Evolutionary conservation across 495 filamentous ascomycete species (phyloP), one percentile per base, ranked within the genome.

Genomic region (Neurospora hispaniola): DNA sequence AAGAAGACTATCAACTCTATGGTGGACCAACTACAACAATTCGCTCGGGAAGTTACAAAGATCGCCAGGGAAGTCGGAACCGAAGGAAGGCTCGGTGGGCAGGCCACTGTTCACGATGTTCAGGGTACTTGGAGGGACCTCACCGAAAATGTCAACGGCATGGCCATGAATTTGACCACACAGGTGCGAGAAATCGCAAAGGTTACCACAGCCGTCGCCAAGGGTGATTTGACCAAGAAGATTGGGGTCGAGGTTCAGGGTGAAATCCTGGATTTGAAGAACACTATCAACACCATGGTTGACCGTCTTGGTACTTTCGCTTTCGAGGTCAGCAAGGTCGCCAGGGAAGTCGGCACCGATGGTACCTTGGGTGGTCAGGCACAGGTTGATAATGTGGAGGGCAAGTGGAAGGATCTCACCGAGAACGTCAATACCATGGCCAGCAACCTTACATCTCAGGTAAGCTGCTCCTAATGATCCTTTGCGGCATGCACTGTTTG

Each of bases 231-330:
- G 74, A 96, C 92, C 75, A 92, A 95, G 82, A 98, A 98, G 84
- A 96, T 99, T 76, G 92, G 92, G 11, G 96, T 97, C 71, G 94
- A 98, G 76, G 96, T 96, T 54, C 91, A 96, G 78, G 96, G 96
- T 76, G 96, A 99, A 81, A 99, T 99, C 75, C 82, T 97, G 66
- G 91, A 93, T 78, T 85, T 99, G 54, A 99, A 99, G 85, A 92
- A 92, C 77, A 99, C 96, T 1, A 99, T 99, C 82, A 99, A 99
- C 79, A 93, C 93, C 81, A 99, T 99, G 96, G 96, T 99, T 78
- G 96, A 99, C 81, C 90, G 94, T 74, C 88, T 99, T 8, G 93
- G 96, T 74, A 97, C 94, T 2, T 99, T 99, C 75, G 96, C 96
- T 27, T 96, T 96, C 73, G 96, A 99, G 82, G 96, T 99, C 78